Conservation (phyloP, 2,329 filamentous ascomycete species). For the Trichoderma semiorbis region DNA sequence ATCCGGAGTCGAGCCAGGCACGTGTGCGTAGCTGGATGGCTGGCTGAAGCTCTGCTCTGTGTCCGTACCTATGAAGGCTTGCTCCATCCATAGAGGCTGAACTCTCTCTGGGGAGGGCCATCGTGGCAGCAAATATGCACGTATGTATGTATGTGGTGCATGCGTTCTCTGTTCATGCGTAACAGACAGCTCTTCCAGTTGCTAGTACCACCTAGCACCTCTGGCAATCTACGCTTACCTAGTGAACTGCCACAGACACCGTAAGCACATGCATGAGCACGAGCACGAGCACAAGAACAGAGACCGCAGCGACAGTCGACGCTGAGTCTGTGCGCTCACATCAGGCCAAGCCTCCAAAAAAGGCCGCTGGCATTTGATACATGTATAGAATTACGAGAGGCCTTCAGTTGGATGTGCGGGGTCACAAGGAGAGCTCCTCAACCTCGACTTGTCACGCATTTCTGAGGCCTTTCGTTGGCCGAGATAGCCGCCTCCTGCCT, state of each 20-base stretch:
- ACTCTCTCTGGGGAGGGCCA: neutral
- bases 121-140: neutral
- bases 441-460: neutral
- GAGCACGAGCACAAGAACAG: neutral
- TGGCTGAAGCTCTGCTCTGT: neutral
- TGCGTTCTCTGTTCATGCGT: neutral
- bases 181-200: neutral
- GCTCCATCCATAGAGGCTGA: neutral
- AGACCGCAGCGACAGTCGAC: neutral
- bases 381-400: neutral
- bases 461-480: neutral
- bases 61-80: neutral
- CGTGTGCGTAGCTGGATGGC: neutral
- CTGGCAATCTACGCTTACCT: neutral
- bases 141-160: conserved; percentile 14
- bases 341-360: neutral
- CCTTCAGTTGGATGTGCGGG: neutral
- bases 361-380: neutral
- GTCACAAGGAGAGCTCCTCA: neutral
- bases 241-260: neutral
- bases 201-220: neutral
- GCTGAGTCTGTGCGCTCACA: neutral
- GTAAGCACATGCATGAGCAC: neutral
- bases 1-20: neutral
- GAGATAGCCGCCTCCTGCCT: conserved; percentile 8